These are phyloP conservation scores for Hordeum pubiflorum DNA, from an alignment of 202 grass and related monocot genomes.

Conservation along the genomic window DNA sequence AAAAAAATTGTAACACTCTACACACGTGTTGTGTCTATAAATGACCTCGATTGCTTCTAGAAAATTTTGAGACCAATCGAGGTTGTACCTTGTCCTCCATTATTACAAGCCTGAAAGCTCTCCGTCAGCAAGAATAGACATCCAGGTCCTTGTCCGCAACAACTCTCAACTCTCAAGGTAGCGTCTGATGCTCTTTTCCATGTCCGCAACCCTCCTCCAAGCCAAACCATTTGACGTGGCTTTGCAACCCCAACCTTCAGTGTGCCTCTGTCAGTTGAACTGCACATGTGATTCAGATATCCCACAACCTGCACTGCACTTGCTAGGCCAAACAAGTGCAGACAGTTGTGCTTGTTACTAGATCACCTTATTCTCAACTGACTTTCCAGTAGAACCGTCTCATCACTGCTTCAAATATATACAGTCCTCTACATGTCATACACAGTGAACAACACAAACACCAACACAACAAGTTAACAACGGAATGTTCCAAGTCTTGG, in stretches of 20 bases:
- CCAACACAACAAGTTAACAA: too few species aligned
- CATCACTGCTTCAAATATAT: background rate
- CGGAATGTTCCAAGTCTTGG: too few species aligned
- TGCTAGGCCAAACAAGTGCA: background rate
- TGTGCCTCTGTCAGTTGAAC: background rate
- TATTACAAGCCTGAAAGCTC: background rate
- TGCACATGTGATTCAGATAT: background rate
- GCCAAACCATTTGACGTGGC: background rate
- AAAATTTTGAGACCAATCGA: too few species aligned
- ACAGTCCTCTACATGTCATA: background rate
- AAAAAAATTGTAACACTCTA: too few species aligned
- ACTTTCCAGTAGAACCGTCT: background rate
- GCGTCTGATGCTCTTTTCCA: background rate
- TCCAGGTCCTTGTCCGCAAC: background rate
- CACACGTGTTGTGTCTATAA: too few species aligned
- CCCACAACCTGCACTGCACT: too few species aligned
- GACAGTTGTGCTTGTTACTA: background rate
- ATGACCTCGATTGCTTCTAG: too few species aligned
- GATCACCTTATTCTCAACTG: background rate
- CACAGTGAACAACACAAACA: too few species aligned
- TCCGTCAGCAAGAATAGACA: background rate
- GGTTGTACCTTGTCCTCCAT: too few species aligned
- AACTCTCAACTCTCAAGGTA: background rate
- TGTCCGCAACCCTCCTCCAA: background rate
- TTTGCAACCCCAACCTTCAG: background rate